Evolutionary conservation across 2,329 filamentous ascomycete species (phyloP).

Genomic region (Gnomoniopsis sp.): DNA sequence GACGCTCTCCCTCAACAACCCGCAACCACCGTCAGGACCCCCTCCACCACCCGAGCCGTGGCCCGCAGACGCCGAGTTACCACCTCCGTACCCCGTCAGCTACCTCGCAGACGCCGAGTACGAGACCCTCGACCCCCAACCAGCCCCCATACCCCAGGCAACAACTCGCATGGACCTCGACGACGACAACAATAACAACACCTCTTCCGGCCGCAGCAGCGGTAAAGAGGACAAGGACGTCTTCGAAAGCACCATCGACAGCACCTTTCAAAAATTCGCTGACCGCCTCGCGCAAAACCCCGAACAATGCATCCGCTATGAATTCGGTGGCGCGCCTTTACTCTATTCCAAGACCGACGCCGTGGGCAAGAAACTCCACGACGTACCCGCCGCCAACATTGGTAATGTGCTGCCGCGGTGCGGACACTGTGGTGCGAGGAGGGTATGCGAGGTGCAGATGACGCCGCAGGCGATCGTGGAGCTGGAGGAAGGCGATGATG

Average conservation of each 20-base stretch:
- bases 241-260: conserved; percentile 73
- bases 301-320: conserved; percentile 78
- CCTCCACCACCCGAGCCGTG: conserved; percentile 63
- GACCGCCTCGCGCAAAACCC: conserved; percentile 76
- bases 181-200: conserved; percentile 34
- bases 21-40: conserved; percentile 34
- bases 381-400: conserved; percentile 37
- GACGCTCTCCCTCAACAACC: conserved; percentile 69
- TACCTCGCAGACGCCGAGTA: conserved; percentile 87
- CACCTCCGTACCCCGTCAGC: conserved; percentile 69
- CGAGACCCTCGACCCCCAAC: conserved; percentile 69
- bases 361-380: conserved; percentile 63
- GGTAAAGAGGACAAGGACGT: conserved; percentile 64
- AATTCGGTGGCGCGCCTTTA: conserved; percentile 69
- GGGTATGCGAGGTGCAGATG: conserved; percentile 89
- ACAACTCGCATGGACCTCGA: conserved; percentile 43
- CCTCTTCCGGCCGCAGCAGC: conserved; percentile 26
- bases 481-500: conserved; percentile 68
- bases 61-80: conserved; percentile 65
- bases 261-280: conserved; percentile 76
- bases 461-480: conserved; percentile 80
- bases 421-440: conserved; percentile 66
- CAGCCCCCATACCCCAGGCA: conserved; percentile 46
- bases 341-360: conserved; percentile 77
- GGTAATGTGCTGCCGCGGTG: conserved; percentile 66